Percentiles rank a stretch among this genome's conserved stretches.
Evolutionary conservation across 2,329 filamentous ascomycete genomes (phyloP).

Genomic region (Claviceps sp.): DNA sequence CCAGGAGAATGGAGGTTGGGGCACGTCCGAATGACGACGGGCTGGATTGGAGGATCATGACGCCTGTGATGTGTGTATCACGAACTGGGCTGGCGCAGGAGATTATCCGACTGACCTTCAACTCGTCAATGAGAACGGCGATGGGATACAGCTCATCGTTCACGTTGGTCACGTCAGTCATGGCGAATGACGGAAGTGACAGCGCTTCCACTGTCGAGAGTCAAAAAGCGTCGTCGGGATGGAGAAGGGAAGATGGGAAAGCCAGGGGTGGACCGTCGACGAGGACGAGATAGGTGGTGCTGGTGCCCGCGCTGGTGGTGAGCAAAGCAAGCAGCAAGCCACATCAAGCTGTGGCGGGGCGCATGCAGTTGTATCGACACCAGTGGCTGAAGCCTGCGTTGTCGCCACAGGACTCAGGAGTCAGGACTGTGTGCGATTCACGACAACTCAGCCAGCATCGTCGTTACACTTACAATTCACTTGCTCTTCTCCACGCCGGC

Average conservation of each 20-base stretch:
- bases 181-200: slow-evolving; percentile 37
- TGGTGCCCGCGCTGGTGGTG: background rate
- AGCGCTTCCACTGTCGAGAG: slow-evolving; percentile 17
- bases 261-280: slow-evolving; percentile 4
- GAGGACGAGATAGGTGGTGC: background rate
- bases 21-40: background rate
- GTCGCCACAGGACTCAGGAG: no score
- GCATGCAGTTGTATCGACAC: background rate
- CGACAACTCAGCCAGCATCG: no score
- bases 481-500: no score
- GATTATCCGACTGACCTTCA: slow-evolving; percentile 58
- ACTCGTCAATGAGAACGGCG: slow-evolving; percentile 97
- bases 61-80: background rate
- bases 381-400: no score
- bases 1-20: slow-evolving; percentile 5
- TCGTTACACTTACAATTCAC: no score
- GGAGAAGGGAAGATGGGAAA: slow-evolving; percentile 2
- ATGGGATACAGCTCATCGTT: slow-evolving; percentile 99
- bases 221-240: slow-evolving; percentile 4
- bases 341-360: background rate
- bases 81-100: background rate
- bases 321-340: background rate
- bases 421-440: no score
- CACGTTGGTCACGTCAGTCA: slow-evolving; percentile 81
- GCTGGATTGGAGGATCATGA: slow-evolving; percentile 6